These are phyloP conservation scores for Nicotiana tomentosiformis DNA, from an alignment of 257 asterid species.

Conservation along the genomic window DNA sequence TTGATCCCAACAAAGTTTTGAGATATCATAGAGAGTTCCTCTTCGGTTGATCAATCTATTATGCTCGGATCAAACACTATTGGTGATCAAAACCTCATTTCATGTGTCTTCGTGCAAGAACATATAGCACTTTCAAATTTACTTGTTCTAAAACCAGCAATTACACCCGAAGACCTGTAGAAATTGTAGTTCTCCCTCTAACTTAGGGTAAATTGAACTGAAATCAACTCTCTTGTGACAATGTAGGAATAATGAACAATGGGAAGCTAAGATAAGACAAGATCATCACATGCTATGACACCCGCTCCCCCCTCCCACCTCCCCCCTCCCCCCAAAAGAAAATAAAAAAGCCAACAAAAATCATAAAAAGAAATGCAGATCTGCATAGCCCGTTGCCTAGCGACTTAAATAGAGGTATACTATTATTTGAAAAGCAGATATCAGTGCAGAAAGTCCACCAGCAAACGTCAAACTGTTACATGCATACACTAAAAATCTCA, in stretches of 20 bases:
- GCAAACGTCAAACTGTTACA: neutral
- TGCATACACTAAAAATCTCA: conserved; percentile 22
- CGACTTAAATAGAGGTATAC: neutral
- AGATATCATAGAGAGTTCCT: too few relatives aligned
- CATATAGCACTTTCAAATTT: neutral
- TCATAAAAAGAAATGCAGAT: neutral
- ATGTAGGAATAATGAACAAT: neutral
- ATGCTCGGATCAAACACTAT: too few relatives aligned
- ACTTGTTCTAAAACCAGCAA: neutral
- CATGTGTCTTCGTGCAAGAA: neutral
- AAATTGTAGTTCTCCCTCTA: neutral
- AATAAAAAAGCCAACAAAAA: neutral
- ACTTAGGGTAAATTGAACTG: neutral
- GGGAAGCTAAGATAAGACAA: neutral
- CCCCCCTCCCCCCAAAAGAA: neutral
- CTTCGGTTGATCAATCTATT: too few relatives aligned
- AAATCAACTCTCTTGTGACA: neutral
- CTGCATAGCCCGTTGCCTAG: neutral
- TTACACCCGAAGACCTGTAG: neutral
- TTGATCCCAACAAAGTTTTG: too few relatives aligned
- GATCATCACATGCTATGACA: neutral
- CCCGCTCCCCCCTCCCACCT: neutral
- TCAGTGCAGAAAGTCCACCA: neutral
- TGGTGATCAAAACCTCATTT: neutral
- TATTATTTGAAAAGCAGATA: neutral